Evolutionary conservation across 2,329 filamentous ascomycete species (phyloP).

Genomic region (Neurospora sp.): DNA sequence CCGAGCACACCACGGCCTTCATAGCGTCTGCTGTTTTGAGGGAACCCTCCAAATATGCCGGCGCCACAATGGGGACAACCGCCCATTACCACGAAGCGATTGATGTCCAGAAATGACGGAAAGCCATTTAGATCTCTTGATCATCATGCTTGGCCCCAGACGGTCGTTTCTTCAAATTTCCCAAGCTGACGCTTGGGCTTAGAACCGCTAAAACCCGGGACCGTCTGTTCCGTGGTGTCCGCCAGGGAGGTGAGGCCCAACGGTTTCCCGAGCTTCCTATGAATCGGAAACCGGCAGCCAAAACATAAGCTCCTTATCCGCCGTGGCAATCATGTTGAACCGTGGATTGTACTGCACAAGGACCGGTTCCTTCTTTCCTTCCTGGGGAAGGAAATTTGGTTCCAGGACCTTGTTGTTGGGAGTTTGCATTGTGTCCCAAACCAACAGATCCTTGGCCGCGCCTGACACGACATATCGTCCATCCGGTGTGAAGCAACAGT

Average conservation of each 20-base stretch:
- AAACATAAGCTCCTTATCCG: slow-evolving; percentile 73
- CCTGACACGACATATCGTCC: slow-evolving; percentile 82
- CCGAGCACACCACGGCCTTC: background rate
- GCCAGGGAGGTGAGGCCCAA: background rate
- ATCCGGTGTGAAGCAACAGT: slow-evolving; percentile 83
- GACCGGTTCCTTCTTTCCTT: slow-evolving; percentile 54
- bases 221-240: background rate
- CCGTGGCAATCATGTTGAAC: slow-evolving; percentile 84
- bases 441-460: slow-evolving; percentile 60
- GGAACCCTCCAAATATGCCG: background rate
- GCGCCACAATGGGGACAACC: background rate
- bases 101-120: background rate
- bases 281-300: slow-evolving; percentile 63
- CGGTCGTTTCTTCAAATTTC: background rate
- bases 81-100: background rate
- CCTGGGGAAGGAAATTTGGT: slow-evolving; percentile 55
- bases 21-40: background rate
- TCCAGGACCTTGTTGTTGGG: slow-evolving; percentile 49
- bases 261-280: slow-evolving; percentile 19
- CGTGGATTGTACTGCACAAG: slow-evolving; percentile 83
- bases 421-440: slow-evolving; percentile 71
- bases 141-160: background rate
- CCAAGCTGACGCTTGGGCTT: background rate
- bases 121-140: background rate
- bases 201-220: background rate